Conservation (phyloP, 768 basidiomycete species). For the Roridomyces roridus region DNA sequence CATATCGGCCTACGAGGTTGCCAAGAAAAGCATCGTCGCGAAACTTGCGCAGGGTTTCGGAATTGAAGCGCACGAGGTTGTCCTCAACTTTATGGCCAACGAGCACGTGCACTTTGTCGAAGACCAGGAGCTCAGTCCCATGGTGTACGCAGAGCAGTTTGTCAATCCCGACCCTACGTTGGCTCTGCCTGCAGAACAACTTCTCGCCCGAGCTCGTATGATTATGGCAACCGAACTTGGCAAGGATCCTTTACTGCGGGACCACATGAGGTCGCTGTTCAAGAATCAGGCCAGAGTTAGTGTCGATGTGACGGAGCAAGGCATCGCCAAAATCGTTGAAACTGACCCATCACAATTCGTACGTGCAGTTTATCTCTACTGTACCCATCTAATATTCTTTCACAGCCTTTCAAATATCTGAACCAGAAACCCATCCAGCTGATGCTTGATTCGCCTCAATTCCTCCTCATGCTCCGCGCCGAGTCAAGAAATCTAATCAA, state of each 20-base stretch:
- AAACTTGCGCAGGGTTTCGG: constrained; percentile 91
- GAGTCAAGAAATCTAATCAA: constrained; percentile 89
- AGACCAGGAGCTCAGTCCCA: constrained; percentile 82
- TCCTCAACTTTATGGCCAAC: constrained; percentile 77
- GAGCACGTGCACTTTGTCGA: constrained; percentile 72
- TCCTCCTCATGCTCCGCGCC: constrained; percentile 89
- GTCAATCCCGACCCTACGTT: constrained; percentile 69
- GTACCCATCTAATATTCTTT: constrained; percentile 3
- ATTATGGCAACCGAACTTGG: constrained; percentile 90
- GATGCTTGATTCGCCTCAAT: constrained; percentile 78
- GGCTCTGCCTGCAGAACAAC: constrained; percentile 65
- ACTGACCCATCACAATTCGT: constrained; percentile 71
- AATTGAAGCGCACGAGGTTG: constrained; percentile 80
- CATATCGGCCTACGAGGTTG: constrained; percentile 81
- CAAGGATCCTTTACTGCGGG: constrained; percentile 88
- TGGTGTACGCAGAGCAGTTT: constrained; percentile 87
- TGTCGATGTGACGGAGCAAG: constrained; percentile 87
- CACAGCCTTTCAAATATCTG: constrained; percentile 94
- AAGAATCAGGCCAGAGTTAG: constrained; percentile 76
- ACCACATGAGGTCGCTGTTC: constrained; percentile 78
- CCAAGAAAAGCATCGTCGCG: constrained; percentile 79
- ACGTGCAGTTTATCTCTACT: constrained; percentile 33
- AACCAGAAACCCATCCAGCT: constrained; percentile 74
- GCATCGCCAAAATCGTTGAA: constrained; percentile 77
- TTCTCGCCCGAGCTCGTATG: constrained; percentile 77